Conservation (phyloP, 352 stramenopile genomes). For the Phytophthora pisi region DNA sequence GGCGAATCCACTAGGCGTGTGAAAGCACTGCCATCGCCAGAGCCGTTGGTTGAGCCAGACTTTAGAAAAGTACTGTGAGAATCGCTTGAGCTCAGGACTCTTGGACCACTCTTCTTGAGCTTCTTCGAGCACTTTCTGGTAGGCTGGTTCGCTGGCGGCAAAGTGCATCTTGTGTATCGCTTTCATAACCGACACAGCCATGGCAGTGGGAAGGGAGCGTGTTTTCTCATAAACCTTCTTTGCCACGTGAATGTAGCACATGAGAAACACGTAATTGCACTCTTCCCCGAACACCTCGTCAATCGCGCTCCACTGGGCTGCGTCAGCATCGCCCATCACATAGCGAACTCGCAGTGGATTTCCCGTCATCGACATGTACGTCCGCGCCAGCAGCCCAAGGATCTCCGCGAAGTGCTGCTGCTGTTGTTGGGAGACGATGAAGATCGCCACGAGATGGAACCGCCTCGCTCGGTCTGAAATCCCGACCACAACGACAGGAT, state of each 20-base stretch:
- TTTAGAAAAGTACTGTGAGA: too few species aligned
- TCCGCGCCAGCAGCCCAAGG: neutral
- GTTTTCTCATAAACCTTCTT: conserved; percentile 32
- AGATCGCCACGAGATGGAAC: conserved; percentile 15
- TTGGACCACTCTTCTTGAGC: too few species aligned
- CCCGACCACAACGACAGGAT: conserved; percentile 12
- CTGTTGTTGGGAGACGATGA: conserved; percentile 10
- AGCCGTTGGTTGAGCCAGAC: too few species aligned
- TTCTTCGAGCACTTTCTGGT: too few species aligned
- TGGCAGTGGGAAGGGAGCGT: neutral
- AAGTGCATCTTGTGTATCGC: conserved; percentile 3
- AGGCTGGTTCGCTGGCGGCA: too few species aligned
- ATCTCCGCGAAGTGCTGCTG: neutral
- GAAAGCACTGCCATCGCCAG: too few species aligned
- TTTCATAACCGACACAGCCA: too few species aligned
- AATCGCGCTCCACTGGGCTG: conserved; percentile 10
- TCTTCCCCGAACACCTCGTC: neutral
- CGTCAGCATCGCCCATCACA: conserved; percentile 21
- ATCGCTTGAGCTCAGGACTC: too few species aligned
- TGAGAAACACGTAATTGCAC: conserved; percentile 1
- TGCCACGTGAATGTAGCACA: conserved; percentile 41
- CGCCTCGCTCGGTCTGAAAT: conserved; percentile 17
- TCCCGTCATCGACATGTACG: neutral
- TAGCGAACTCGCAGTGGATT: neutral
- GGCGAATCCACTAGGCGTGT: too few species aligned